Conservation (phyloP, 495 filamentous ascomycete species). For the Talaromyces borbonicus region DNA sequence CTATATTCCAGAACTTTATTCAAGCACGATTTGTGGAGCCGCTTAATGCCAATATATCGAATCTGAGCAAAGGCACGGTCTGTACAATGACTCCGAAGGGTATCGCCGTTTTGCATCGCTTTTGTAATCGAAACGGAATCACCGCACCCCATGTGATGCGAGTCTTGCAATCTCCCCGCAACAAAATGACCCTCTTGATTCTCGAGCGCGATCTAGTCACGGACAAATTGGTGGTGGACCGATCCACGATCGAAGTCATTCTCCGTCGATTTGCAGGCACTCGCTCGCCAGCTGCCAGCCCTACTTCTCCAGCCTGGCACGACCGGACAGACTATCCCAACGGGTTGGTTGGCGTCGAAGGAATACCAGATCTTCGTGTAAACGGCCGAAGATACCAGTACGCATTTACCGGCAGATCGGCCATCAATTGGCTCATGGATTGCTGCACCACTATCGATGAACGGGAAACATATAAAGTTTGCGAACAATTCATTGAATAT, state of each 20-base stretch:
- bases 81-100: conserved; percentile 87
- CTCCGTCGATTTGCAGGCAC: conserved; percentile 72
- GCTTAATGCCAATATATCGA: conserved; percentile 59
- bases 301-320: conserved; percentile 50
- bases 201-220: conserved; percentile 64
- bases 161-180: conserved; percentile 51
- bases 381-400: conserved; percentile 41
- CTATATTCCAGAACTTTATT: conserved; percentile 71
- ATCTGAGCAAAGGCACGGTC: conserved; percentile 61
- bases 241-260: conserved; percentile 72
- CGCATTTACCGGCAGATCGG: conserved; percentile 70
- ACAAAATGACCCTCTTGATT: conserved; percentile 67
- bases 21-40: conserved; percentile 79
- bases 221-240: conserved; percentile 70
- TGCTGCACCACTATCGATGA: conserved; percentile 78
- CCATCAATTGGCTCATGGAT: conserved; percentile 80
- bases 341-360: conserved; percentile 71
- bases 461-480: conserved; percentile 62
- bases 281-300: conserved; percentile 63
- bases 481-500: conserved; percentile 58
- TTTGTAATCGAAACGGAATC: conserved; percentile 78
- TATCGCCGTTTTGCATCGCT: conserved; percentile 66
- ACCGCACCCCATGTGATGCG: conserved; percentile 70
- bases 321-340: conserved; percentile 72
- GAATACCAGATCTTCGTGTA: conserved; percentile 62